These are phyloP conservation scores for Alternaria burnsii DNA, from an alignment of 2,329 filamentous ascomycete species.

Conservation along the genomic window DNA sequence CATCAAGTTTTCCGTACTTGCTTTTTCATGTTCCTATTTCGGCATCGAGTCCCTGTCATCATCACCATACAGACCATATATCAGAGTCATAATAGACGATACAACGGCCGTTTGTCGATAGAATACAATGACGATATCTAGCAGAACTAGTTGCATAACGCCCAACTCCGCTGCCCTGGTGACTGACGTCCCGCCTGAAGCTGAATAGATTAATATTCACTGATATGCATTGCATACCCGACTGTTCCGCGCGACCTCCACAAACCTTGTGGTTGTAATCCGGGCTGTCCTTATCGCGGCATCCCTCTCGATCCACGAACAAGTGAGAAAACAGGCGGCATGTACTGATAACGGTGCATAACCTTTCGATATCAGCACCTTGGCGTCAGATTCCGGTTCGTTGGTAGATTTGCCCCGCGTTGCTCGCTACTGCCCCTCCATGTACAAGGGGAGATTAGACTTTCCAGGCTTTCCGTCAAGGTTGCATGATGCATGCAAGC, in stretches of 20 bases:
- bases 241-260: constrained; percentile 12
- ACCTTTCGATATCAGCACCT: constrained; percentile 24
- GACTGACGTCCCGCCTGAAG: constrained; percentile 13
- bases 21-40: neutral
- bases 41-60: neutral
- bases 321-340: constrained; percentile 1
- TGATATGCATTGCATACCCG: constrained; percentile 18
- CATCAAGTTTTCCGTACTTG: constrained; percentile 17
- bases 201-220: constrained; percentile 14
- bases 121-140: constrained; percentile 18
- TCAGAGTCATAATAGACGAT: constrained; percentile 6
- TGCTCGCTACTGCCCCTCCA: constrained; percentile 24
- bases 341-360: constrained; percentile 36
- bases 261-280: constrained; percentile 4
- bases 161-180: constrained; percentile 21
- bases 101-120: neutral
- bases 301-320: constrained; percentile 5
- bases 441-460: constrained; percentile 10
- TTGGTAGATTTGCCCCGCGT: constrained; percentile 21
- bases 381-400: constrained; percentile 20
- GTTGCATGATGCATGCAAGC: constrained; percentile 11
- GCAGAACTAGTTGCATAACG: constrained; percentile 17
- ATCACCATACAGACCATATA: constrained; percentile 1
- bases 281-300: constrained; percentile 17
- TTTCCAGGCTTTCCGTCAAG: constrained; percentile 10